phyloP scores from a whole-genome alignment of 371 early-diverging fungal genomes.

The Funneliformis caledonium region DNA sequence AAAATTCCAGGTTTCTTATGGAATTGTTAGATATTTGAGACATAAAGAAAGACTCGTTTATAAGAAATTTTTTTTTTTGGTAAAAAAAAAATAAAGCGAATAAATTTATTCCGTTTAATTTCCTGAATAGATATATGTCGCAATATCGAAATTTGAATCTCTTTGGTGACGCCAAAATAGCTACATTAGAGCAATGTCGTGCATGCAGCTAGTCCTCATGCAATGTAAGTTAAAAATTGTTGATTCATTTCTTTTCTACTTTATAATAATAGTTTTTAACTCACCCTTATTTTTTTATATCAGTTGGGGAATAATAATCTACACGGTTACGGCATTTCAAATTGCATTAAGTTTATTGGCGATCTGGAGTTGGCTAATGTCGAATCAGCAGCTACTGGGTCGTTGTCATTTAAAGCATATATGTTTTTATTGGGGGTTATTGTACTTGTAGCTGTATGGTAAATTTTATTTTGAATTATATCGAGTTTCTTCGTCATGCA shows the following conservation, averaged over 20 bases:
- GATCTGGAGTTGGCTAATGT: neutral
- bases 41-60: neutral
- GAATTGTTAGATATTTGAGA: conserved; percentile 11
- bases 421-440: neutral
- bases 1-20: no score
- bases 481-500: no score
- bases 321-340: neutral
- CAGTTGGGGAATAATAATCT: neutral
- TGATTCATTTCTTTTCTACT: neutral
- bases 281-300: neutral
- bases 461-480: no score
- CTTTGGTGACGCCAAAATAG: no score
- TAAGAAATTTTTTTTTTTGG: no score
- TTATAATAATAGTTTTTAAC: neutral
- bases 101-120: no score
- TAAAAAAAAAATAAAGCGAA: no score
- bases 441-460: neutral
- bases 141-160: neutral
- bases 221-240: neutral
- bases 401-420: neutral
- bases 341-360: neutral
- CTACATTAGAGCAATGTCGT: no score
- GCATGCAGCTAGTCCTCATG: no score
- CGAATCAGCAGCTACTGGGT: conserved; percentile 3
- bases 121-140: no score